Percentiles rank a stretch among this genome's conserved stretches.
phyloP scores from a whole-genome alignment of 176 grass and related monocot genomes.

The Ensete glaucum region DNA sequence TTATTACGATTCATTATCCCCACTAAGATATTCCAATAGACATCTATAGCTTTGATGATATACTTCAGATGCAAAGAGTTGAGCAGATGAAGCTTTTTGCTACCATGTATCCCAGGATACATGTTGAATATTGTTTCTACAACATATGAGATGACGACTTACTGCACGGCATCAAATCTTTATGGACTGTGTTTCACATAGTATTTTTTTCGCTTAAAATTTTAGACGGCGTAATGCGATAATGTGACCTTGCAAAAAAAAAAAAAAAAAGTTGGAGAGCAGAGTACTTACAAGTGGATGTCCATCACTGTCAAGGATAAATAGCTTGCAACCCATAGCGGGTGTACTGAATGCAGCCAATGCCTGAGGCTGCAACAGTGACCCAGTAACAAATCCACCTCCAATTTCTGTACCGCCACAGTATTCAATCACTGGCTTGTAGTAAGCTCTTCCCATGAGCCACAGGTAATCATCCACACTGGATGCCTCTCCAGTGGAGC shows the following conservation, averaged over 20 bases:
- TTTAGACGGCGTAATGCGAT: too few species aligned
- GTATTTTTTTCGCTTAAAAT: too few species aligned
- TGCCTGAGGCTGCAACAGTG: constrained; percentile 72
- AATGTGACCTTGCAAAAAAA: too few species aligned
- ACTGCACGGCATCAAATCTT: too few species aligned
- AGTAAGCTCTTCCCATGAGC: constrained; percentile 92
- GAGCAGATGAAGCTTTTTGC: background rate
- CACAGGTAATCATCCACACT: constrained; percentile 97
- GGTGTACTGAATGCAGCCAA: constrained; percentile 92
- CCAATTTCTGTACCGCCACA: constrained; percentile 96
- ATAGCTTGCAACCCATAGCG: constrained; percentile 70
- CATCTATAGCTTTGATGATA: too few species aligned
- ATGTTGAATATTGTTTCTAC: background rate
- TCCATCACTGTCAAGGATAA: constrained; percentile 57
- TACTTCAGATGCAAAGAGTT: too few species aligned
- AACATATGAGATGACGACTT: background rate
- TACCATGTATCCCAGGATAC: background rate
- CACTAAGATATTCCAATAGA: too few species aligned
- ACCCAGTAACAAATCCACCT: constrained; percentile 79
- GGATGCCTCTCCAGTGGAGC: constrained; percentile 89
- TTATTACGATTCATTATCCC: too few species aligned
- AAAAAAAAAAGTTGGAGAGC: background rate
- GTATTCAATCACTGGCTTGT: constrained; percentile 94
- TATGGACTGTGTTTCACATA: too few species aligned
- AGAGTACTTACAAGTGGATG: constrained; percentile 65